phyloP scores from a whole-genome alignment of 306 rosid species.

The Senna siamea region DNA sequence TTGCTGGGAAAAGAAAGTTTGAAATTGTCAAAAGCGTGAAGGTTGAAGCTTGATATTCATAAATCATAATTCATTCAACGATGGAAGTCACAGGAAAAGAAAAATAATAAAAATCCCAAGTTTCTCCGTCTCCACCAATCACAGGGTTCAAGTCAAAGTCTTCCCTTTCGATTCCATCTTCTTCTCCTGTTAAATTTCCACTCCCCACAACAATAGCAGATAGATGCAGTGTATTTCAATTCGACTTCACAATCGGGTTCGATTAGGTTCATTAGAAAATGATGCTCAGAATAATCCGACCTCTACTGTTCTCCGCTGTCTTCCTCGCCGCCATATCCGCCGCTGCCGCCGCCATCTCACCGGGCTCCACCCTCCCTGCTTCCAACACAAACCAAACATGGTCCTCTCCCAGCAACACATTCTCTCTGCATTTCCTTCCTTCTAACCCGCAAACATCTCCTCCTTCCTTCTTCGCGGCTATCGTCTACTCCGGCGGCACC shows the following conservation, averaged over 20 bases:
- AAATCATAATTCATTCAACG: neutral
- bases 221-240: neutral
- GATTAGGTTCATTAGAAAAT: neutral
- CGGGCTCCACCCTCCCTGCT: constrained; percentile 59
- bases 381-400: constrained; percentile 49
- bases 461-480: constrained; percentile 58
- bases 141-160: constrained; percentile 39
- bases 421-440: constrained; percentile 57
- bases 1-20: neutral
- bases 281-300: constrained; percentile 1
- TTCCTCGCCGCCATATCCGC: constrained; percentile 20
- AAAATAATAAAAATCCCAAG: neutral
- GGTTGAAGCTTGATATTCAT: constrained; percentile 1
- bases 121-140: neutral
- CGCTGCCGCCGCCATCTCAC: constrained; percentile 34
- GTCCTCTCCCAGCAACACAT: constrained; percentile 47
- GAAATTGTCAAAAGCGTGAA: constrained; percentile 20
- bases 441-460: constrained; percentile 53
- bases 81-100: too few relatives aligned
- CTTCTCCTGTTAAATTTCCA: neutral
- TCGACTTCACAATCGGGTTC: neutral
- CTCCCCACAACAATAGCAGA: neutral
- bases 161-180: neutral
- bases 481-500: constrained; percentile 52
- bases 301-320: constrained; percentile 13